phyloP scores from a whole-genome alignment of 768 basidiomycete species.

The Udeniomyces megalosporus region DNA sequence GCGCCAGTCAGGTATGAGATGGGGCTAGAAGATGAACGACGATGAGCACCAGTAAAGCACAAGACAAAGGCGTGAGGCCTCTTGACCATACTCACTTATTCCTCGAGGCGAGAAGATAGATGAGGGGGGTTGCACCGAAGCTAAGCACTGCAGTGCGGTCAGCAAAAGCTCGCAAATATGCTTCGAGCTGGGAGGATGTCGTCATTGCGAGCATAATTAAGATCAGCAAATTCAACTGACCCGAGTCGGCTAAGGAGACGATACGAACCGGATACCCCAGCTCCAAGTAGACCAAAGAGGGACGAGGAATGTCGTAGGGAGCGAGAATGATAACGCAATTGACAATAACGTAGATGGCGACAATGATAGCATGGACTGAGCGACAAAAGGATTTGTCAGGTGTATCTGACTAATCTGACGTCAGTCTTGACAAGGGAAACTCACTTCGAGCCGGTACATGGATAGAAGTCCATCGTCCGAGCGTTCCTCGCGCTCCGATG shows the following conservation, averaged over 20 bases:
- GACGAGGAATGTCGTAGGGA: background rate
- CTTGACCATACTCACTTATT: background rate
- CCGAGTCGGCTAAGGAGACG: too few species aligned
- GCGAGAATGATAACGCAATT: background rate
- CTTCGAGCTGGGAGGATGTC: background rate
- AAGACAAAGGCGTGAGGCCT: too few species aligned
- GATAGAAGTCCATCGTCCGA: background rate
- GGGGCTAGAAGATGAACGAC: background rate
- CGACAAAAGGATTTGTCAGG: background rate
- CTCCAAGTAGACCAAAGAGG: background rate
- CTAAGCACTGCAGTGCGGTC: background rate
- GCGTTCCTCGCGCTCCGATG: background rate
- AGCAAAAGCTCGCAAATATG: background rate
- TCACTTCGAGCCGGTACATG: conserved; percentile 5
- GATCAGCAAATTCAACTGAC: too few species aligned
- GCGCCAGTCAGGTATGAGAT: background rate
- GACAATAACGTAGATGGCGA: background rate
- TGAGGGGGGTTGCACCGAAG: background rate
- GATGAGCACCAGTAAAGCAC: too few species aligned
- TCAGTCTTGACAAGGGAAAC: background rate
- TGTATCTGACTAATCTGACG: too few species aligned
- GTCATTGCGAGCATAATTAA: too few species aligned
- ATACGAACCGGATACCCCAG: too few species aligned
- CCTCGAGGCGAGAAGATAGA: background rate
- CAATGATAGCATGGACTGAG: background rate